Evolutionary conservation across 1,139 yeast genomes (phyloP).

Genomic region (Taphrina pruni): DNA sequence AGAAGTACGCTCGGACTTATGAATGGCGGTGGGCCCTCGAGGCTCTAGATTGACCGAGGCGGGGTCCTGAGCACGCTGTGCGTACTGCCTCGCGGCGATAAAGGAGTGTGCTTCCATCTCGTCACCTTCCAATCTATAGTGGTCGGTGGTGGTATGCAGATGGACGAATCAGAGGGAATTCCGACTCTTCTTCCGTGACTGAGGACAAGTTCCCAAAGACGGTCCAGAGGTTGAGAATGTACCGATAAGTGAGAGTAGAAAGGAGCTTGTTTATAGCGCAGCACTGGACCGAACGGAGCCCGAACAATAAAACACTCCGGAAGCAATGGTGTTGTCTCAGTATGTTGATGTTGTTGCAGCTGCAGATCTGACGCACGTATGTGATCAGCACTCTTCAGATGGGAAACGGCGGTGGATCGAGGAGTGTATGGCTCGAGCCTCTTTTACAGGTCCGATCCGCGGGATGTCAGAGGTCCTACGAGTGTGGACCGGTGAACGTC

Average conservation of each 20-base stretch:
- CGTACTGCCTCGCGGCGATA: conserved; percentile 19
- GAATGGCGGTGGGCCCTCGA: conserved; percentile 11
- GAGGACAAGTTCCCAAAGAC: neutral
- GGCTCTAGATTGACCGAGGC: conserved; percentile 19
- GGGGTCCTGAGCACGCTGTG: conserved; percentile 20
- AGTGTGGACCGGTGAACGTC: neutral
- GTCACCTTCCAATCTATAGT: neutral
- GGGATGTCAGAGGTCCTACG: neutral
- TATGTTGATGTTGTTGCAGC: conserved; percentile 1
- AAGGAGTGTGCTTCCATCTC: conserved; percentile 22
- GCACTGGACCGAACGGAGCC: neutral
- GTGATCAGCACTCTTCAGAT: neutral
- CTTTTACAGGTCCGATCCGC: conserved; percentile 15
- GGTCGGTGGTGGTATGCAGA: conserved; percentile 7
- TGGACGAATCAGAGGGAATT: conserved; percentile 3
- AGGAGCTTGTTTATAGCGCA: conserved; percentile 10
- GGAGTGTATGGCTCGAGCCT: conserved; percentile 14
- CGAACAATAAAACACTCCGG: neutral
- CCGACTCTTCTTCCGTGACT: conserved; percentile 4
- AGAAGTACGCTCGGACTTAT: conserved; percentile 8
- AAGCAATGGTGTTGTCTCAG: conserved; percentile 13
- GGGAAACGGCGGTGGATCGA: conserved; percentile 12
- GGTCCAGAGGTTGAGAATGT: neutral
- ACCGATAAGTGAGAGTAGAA: neutral
- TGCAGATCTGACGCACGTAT: conserved; percentile 19